Conservation (phyloP, 1,284 basidiomycete genomes). For the Tranzscheliella williamsii region DNA sequence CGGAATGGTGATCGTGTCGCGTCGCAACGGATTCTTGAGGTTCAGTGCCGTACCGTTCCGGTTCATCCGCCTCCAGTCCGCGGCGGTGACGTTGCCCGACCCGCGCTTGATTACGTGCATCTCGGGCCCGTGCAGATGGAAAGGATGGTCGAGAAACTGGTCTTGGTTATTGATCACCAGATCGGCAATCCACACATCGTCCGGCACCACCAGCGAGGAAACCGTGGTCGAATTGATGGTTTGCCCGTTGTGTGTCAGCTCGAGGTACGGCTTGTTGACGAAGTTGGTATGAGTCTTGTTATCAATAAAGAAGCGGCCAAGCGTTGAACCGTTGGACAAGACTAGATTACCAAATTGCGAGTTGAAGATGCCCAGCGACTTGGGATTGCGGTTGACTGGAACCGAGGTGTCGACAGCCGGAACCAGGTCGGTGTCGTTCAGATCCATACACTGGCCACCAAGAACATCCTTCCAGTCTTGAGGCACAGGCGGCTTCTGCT, state of each 20-base stretch:
- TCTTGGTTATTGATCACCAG: slow-evolving; percentile 61
- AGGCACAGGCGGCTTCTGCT: slow-evolving; percentile 8
- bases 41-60: slow-evolving; percentile 26
- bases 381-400: slow-evolving; percentile 7
- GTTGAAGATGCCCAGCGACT: slow-evolving; percentile 30
- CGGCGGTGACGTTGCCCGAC: slow-evolving; percentile 41
- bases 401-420: slow-evolving; percentile 46
- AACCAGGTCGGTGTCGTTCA: slow-evolving; percentile 20
- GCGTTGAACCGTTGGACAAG: slow-evolving; percentile 19
- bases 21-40: slow-evolving; percentile 59
- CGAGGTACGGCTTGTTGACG: slow-evolving; percentile 49
- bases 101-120: slow-evolving; percentile 59
- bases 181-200: slow-evolving; percentile 41
- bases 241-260: slow-evolving; percentile 20
- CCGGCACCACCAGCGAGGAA: slow-evolving; percentile 20
- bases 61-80: slow-evolving; percentile 17
- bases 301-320: slow-evolving; percentile 41
- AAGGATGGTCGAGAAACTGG: slow-evolving; percentile 56
- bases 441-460: slow-evolving; percentile 23
- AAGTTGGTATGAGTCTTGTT: slow-evolving; percentile 42
- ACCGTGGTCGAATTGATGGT: slow-evolving; percentile 23
- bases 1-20: slow-evolving; percentile 61
- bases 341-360: slow-evolving; percentile 29
- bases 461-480: slow-evolving; percentile 32
- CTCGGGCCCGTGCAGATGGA: slow-evolving; percentile 41